Evolutionary conservation across 2,329 filamentous ascomycete genomes (phyloP), one percentile per base, ranked within the genome.

Genomic region (Aureobasidium sp.): DNA sequence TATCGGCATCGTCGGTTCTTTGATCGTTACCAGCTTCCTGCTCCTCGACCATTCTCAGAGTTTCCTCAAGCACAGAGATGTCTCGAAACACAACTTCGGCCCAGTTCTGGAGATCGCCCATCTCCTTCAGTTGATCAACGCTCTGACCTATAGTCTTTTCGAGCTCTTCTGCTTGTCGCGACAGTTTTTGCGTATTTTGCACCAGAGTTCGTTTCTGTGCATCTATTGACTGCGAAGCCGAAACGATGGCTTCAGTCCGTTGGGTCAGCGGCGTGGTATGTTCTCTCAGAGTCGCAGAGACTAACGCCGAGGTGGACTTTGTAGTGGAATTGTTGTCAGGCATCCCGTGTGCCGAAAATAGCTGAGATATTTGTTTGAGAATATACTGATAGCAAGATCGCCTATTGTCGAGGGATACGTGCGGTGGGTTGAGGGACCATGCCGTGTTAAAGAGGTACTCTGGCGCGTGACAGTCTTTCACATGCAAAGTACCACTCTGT

Each of bases 91-190:
- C 79, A 75, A 91, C 84, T 80, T 94, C 90, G 26, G 89, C 88
- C 89, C 89, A 94, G 73, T 92, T 92, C 79, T 93, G 89, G 70
- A 93, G 83, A 71, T 91, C 87, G 27, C 89, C 89, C 64, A 91
- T 78, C 79, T 91, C 89, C 76, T 91, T 92, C 63, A 93, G 77
- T 69, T 81, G 81, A 66, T 81, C 80, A 50, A 60, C 57, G 44
- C 57, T 60, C 17, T 60, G 27, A 13, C 13, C 29, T 12, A 60
- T 27, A 1, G 34, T 34, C 17, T 41, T 60, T 6, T 60, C 57
- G 17, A 60, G 57, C n/a, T 41, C 46, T 50, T 41, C 23, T 10
- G 57, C 57, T 17, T 60, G 44, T 51, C 27, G 57, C n/a, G 46
- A 42, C 5, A 60, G 46, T n/a, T 50, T 60, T 7, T 42, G 44